These are phyloP conservation scores for Penicillium ochrochloron DNA, from an alignment of 495 filamentous ascomycete genomes.

Conservation along the genomic window DNA sequence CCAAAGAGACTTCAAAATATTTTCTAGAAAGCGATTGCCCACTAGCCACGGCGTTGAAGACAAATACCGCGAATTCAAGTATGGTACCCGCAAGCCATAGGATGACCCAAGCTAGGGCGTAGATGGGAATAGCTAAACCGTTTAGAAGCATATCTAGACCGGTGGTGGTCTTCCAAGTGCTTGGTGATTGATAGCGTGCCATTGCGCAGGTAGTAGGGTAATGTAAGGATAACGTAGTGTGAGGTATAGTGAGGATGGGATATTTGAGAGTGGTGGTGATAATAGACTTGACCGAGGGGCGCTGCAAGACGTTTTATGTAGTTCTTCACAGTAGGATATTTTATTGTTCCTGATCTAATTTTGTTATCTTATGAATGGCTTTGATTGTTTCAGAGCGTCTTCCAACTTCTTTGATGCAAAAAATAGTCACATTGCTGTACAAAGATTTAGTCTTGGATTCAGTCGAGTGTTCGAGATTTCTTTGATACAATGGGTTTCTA, in stretches of 20 bases:
- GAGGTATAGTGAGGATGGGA: background rate
- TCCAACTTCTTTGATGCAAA: background rate
- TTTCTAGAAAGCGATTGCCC: background rate
- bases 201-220: background rate
- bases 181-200: background rate
- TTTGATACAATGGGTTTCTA: background rate
- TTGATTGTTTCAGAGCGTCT: background rate
- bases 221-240: background rate
- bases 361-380: background rate
- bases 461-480: background rate
- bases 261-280: background rate
- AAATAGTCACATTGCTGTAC: background rate
- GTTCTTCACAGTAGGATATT: background rate
- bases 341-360: background rate
- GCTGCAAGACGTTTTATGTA: background rate
- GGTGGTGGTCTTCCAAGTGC: background rate
- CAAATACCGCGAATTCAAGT: background rate
- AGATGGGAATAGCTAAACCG: background rate
- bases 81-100: background rate
- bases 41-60: background rate
- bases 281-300: background rate
- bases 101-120: background rate
- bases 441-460: background rate
- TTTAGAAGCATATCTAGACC: background rate
- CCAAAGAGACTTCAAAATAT: background rate